Evolutionary conservation across 1,139 yeast genomes (phyloP).

Genomic region (Saccharomyces hybrid): DNA sequence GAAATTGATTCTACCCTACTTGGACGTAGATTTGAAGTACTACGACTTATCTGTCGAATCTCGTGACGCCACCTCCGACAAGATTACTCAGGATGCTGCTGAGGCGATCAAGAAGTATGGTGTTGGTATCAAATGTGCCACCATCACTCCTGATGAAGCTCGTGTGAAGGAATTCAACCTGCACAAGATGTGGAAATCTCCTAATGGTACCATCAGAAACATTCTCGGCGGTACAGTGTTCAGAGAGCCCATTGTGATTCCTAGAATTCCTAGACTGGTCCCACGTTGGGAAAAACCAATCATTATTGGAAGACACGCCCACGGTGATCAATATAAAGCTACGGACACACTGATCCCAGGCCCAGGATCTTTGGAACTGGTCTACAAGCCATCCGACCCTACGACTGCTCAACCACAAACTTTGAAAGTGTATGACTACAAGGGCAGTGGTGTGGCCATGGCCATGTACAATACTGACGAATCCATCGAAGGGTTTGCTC

Average conservation of each 20-base stretch:
- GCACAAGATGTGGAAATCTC: conserved; percentile 81
- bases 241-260: conserved; percentile 75
- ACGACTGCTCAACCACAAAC: conserved; percentile 36
- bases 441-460: conserved; percentile 61
- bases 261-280: conserved; percentile 65
- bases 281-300: conserved; percentile 79
- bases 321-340: conserved; percentile 79
- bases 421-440: conserved; percentile 51
- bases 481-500: conserved; percentile 72
- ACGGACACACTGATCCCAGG: conserved; percentile 63
- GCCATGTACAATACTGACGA: conserved; percentile 82
- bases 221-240: conserved; percentile 78
- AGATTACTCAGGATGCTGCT: conserved; percentile 70
- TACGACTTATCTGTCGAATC: conserved; percentile 66
- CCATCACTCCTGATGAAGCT: conserved; percentile 79
- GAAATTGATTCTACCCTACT: conserved; percentile 59
- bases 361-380: conserved; percentile 62
- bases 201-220: conserved; percentile 79
- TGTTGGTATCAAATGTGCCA: conserved; percentile 80
- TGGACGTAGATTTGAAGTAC: conserved; percentile 66
- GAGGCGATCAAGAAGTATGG: conserved; percentile 67
- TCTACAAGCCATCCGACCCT: conserved; percentile 46
- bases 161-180: conserved; percentile 68
- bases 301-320: conserved; percentile 80
- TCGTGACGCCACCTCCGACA: conserved; percentile 65